Conservation (phyloP, 495 filamentous ascomycete species). For the Annulohypoxylon stygium region DNA sequence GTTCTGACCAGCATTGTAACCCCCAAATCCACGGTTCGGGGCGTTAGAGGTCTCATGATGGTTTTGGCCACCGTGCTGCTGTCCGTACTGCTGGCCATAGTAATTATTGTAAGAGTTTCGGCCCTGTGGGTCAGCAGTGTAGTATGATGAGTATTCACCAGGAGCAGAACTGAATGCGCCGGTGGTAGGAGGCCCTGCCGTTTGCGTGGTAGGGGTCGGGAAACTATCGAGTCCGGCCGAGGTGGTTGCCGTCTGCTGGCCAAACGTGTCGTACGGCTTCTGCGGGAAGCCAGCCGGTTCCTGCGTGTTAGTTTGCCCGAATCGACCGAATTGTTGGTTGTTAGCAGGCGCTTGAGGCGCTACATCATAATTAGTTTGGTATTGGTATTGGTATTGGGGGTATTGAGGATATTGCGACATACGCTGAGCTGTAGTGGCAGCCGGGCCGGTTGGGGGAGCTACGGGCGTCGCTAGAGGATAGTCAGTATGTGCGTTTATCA, state of each 20-base stretch:
- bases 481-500: slow-evolving; percentile 47
- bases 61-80: slow-evolving; percentile 68
- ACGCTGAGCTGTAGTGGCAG: slow-evolving; percentile 50
- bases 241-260: slow-evolving; percentile 71
- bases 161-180: slow-evolving; percentile 78
- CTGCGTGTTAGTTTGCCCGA: slow-evolving; percentile 67
- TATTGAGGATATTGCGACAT: slow-evolving; percentile 43
- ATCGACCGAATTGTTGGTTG: slow-evolving; percentile 78
- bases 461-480: slow-evolving; percentile 49
- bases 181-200: slow-evolving; percentile 66
- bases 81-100: slow-evolving; percentile 78
- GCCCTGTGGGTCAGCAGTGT: slow-evolving; percentile 82
- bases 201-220: slow-evolving; percentile 72
- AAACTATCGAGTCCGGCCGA: slow-evolving; percentile 63
- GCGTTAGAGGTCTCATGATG: slow-evolving; percentile 78
- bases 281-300: slow-evolving; percentile 73
- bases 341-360: slow-evolving; percentile 55
- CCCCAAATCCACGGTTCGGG: slow-evolving; percentile 78
- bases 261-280: slow-evolving; percentile 91
- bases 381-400: slow-evolving; percentile 49
- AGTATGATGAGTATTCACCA: slow-evolving; percentile 86
- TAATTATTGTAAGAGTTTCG: slow-evolving; percentile 83
- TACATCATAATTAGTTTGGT: slow-evolving; percentile 42
- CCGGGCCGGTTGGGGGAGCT: slow-evolving; percentile 51
- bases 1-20: slow-evolving; percentile 77